phyloP scores from a whole-genome alignment of 148 eudicot species.

The Amaranthus hypochondriacus region DNA sequence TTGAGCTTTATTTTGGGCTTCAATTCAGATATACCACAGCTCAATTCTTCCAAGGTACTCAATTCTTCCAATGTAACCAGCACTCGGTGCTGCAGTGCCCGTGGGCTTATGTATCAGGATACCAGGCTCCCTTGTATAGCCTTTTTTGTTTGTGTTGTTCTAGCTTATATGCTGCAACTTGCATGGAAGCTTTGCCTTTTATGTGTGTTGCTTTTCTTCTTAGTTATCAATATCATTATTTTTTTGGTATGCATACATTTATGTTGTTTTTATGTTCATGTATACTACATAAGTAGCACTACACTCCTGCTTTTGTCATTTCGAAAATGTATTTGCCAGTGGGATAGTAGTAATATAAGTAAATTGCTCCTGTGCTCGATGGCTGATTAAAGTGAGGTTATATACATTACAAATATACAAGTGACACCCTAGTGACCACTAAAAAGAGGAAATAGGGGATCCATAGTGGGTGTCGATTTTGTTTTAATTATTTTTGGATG shows the following conservation, averaged over 20 bases:
- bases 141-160: neutral
- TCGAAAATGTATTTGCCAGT: too few species aligned
- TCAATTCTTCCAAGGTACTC: conserved; percentile 77
- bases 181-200: too few species aligned
- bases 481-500: neutral
- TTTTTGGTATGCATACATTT: too few species aligned
- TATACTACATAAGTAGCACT: too few species aligned
- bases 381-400: neutral
- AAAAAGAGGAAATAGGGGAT: too few species aligned
- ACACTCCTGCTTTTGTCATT: too few species aligned
- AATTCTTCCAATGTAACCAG: neutral
- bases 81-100: neutral
- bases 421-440: neutral
- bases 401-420: neutral
- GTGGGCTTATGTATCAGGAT: neutral
- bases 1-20: conserved; percentile 85
- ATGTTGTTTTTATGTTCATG: neutral
- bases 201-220: too few species aligned
- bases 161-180: too few species aligned
- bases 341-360: neutral
- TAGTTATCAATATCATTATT: too few species aligned
- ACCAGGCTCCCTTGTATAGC: neutral
- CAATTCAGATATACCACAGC: conserved; percentile 54
- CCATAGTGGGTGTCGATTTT: neutral
- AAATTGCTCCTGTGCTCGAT: neutral